phyloP scores from a whole-genome alignment of 305 asterid genomes.

The Stenogyne calaminthoides region DNA sequence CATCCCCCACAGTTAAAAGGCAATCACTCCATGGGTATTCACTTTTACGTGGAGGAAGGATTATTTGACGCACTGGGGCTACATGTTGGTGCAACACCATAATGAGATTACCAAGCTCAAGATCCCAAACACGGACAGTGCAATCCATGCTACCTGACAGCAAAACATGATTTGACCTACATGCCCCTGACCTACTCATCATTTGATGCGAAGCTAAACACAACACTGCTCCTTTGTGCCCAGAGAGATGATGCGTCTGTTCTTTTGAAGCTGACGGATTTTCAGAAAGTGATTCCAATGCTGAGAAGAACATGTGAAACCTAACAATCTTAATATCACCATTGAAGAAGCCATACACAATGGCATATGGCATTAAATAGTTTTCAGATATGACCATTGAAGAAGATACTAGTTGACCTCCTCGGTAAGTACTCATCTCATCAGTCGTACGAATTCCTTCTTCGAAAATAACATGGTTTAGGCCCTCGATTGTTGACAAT shows the following conservation, averaged over 20 bases:
- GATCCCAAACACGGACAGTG: slow-evolving; percentile 94
- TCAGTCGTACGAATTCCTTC: no score
- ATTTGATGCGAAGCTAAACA: slow-evolving; percentile 88
- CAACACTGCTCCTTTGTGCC: slow-evolving; percentile 87
- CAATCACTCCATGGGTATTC: slow-evolving; percentile 89
- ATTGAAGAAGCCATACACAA: slow-evolving; percentile 80
- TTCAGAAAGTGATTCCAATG: slow-evolving; percentile 42
- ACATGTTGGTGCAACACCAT: slow-evolving; percentile 88
- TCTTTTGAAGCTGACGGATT: slow-evolving; percentile 42
- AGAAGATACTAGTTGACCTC: slow-evolving; percentile 67
- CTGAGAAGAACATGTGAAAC: slow-evolving; percentile 63
- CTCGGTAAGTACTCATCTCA: slow-evolving; percentile 34
- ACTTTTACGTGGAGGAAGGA: slow-evolving; percentile 74
- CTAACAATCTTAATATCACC: slow-evolving; percentile 81
- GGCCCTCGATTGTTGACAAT: no score
- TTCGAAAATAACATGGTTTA: no score
- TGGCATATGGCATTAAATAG: slow-evolving; percentile 67
- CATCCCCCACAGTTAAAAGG: slow-evolving; percentile 85
- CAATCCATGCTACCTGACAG: slow-evolving; percentile 95
- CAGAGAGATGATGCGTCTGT: slow-evolving; percentile 58
- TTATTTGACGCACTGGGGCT: slow-evolving; percentile 89
- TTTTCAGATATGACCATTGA: slow-evolving; percentile 91
- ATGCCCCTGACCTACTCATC: slow-evolving; percentile 50
- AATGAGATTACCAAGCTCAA: slow-evolving; percentile 68
- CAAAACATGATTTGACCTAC: slow-evolving; percentile 65